Evolutionary conservation across 805 yeast genomes (phyloP).

Genomic region (Kodamaea neixiangensis): DNA sequence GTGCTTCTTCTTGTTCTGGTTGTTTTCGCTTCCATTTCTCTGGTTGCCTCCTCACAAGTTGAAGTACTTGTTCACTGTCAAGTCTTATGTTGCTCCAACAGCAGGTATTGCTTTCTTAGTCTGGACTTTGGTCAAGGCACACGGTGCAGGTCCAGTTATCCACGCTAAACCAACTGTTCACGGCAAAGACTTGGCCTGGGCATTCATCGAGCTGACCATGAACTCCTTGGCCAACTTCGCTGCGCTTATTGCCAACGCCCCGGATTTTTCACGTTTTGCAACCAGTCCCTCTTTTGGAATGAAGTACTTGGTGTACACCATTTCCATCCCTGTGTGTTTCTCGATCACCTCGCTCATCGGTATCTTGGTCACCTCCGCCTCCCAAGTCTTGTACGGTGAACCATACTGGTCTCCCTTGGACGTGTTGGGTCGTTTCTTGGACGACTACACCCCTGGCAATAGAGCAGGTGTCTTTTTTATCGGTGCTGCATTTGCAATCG

Average conservation of each 20-base stretch:
- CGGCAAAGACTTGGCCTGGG: conserved; percentile 77
- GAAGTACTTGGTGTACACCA: conserved; percentile 46
- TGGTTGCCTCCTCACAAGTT: conserved; percentile 81
- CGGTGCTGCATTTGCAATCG: conserved; percentile 67
- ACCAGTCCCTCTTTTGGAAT: conserved; percentile 41
- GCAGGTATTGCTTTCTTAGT: conserved; percentile 82
- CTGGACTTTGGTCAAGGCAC: conserved; percentile 82
- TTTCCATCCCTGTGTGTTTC: conserved; percentile 76
- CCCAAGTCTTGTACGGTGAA: conserved; percentile 63
- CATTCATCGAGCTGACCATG: conserved; percentile 76
- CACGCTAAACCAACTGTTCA: conserved; percentile 48
- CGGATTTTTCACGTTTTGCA: conserved; percentile 87
- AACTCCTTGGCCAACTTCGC: conserved; percentile 84
- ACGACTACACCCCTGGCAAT: conserved; percentile 52
- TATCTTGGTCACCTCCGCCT: conserved; percentile 79
- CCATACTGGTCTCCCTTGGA: conserved; percentile 86
- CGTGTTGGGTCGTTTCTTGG: conserved; percentile 63
- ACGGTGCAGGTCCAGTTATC: conserved; percentile 76
- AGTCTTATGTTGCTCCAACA: conserved; percentile 75
- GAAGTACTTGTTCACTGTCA: conserved; percentile 80
- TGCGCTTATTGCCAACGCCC: conserved; percentile 83
- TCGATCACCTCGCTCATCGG: conserved; percentile 84
- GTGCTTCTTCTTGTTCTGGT: conserved; percentile 81
- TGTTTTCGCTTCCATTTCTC: conserved; percentile 74
- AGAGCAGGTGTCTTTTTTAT: conserved; percentile 82